Percentiles rank a stretch among this genome's conserved stretches.
Conservation (phyloP, 306 rosid genomes). For the Sicyos baderoa region DNA sequence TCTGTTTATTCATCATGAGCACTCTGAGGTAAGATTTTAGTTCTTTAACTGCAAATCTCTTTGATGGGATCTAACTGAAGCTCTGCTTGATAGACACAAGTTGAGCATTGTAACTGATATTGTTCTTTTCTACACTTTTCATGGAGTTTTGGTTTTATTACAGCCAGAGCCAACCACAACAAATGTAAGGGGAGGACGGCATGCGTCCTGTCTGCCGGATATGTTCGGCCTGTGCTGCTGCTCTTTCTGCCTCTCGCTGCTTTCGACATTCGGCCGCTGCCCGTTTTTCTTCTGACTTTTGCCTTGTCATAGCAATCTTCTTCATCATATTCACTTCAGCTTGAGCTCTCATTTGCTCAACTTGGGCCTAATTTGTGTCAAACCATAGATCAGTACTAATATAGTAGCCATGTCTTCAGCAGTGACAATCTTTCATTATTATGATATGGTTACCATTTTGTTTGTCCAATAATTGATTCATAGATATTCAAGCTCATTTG, state of each 20-base stretch:
- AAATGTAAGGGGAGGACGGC: conserved; percentile 48
- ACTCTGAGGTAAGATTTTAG: too few species aligned
- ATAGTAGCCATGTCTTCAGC: neutral
- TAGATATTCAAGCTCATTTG: too few species aligned
- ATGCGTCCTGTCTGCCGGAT: conserved; percentile 72
- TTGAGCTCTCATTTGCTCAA: conserved; percentile 75
- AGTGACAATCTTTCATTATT: neutral
- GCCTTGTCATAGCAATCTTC: conserved; percentile 74
- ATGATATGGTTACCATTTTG: too few species aligned
- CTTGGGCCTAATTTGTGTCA: conserved; percentile 47
- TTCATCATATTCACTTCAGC: conserved; percentile 74
- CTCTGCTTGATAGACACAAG: too few species aligned
- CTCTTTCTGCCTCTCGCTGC: conserved; percentile 58
- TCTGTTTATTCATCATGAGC: neutral
- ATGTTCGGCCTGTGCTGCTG: conserved; percentile 60
- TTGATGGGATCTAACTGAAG: too few species aligned
- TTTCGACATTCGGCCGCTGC: conserved; percentile 63
- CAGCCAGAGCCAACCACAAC: conserved; percentile 67
- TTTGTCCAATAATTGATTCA: too few species aligned
- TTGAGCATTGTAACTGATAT: too few species aligned
- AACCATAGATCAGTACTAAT: neutral
- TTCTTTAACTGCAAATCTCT: too few species aligned
- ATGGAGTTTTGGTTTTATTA: conserved; percentile 12
- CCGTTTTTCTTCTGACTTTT: conserved; percentile 71
- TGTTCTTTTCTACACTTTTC: neutral